phyloP scores from a whole-genome alignment of 805 yeast species.

The Soucietia sequanensis region DNA sequence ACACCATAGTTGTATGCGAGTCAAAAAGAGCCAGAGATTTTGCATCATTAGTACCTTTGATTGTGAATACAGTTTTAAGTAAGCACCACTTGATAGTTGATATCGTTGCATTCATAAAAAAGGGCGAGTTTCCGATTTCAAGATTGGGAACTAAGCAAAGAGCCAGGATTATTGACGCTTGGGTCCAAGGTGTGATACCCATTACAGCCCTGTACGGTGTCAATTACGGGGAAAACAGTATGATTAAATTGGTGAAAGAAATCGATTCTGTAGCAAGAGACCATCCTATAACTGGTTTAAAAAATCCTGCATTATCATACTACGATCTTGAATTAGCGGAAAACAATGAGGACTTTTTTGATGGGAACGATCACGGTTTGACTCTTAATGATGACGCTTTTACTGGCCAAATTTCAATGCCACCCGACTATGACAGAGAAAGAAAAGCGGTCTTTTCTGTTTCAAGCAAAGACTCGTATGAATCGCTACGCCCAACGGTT shows the following conservation, averaged over 20 bases:
- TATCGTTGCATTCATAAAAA: conserved; percentile 73
- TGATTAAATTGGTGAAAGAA: conserved; percentile 57
- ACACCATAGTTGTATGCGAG: conserved; percentile 74
- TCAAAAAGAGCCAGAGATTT: conserved; percentile 47
- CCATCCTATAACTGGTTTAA: conserved; percentile 38
- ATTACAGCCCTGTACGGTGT: conserved; percentile 44
- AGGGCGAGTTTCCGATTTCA: conserved; percentile 64
- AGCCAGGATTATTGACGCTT: conserved; percentile 57
- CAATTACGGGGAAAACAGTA: conserved; percentile 65
- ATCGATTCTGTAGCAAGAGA: conserved; percentile 44
- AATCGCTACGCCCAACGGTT: neutral
- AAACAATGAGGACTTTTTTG: conserved; percentile 29
- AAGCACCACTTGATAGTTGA: conserved; percentile 83
- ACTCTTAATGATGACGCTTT: conserved; percentile 20
- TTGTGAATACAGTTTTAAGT: conserved; percentile 74
- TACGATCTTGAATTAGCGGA: conserved; percentile 24
- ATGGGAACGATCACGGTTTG: conserved; percentile 28
- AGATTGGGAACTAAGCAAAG: conserved; percentile 77
- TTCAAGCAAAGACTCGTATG: conserved; percentile 3
- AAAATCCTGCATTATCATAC: conserved; percentile 42
- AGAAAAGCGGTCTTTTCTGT: conserved; percentile 12
- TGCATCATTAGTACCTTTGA: conserved; percentile 78
- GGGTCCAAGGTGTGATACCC: conserved; percentile 48
- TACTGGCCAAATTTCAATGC: neutral
- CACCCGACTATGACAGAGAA: conserved; percentile 1